These are phyloP conservation scores for Eucalyptus microcorys DNA, from an alignment of 345 rosid species.

Conservation along the genomic window DNA sequence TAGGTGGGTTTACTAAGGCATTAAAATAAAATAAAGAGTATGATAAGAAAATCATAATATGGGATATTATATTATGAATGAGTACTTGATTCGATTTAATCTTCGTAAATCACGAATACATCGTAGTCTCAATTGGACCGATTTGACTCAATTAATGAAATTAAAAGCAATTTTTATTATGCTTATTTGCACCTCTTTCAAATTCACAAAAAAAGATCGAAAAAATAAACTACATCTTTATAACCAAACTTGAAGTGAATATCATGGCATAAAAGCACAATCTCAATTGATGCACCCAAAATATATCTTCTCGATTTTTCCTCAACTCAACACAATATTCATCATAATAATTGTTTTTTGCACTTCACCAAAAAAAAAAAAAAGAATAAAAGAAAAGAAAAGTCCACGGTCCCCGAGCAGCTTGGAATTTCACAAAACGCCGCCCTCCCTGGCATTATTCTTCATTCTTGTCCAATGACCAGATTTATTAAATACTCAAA, in stretches of 20 bases:
- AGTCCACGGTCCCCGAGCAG: constrained; percentile 15
- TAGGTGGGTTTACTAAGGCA: background rate
- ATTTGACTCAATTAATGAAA: background rate
- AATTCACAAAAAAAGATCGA: background rate
- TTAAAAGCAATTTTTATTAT: background rate
- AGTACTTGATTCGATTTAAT: background rate
- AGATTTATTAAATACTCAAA: background rate
- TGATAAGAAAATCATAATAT: background rate
- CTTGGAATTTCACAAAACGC: constrained; percentile 15
- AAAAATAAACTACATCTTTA: background rate
- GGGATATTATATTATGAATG: background rate
- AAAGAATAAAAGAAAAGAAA: background rate
- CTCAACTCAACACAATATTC: background rate
- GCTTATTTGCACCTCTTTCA: accelerated
- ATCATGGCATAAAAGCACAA: background rate
- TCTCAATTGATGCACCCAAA: background rate
- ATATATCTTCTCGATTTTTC: background rate
- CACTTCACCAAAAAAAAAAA: background rate
- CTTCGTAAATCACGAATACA: accelerated
- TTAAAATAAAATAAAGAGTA: background rate
- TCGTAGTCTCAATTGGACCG: accelerated
- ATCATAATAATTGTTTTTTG: background rate
- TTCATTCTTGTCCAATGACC: background rate
- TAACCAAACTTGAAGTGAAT: background rate
- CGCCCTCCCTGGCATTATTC: background rate